These are phyloP conservation scores for Datisca glomerata DNA, from an alignment of 306 rosid species.

Conservation along the genomic window DNA sequence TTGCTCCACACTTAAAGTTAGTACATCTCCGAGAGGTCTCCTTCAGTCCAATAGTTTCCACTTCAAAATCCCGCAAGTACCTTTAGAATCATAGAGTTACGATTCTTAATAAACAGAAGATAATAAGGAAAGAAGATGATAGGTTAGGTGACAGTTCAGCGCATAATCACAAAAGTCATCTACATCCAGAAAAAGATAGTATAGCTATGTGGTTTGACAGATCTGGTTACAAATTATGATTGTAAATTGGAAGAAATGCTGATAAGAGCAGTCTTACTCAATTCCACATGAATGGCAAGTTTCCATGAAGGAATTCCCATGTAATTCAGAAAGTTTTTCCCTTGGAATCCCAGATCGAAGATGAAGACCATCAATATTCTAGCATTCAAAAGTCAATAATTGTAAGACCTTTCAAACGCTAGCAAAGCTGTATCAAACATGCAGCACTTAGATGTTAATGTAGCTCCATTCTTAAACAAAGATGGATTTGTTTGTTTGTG, in stretches of 20 bases:
- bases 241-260: neutral
- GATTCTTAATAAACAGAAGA: constrained; percentile 4
- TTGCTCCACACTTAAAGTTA: constrained; percentile 51
- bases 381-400: constrained; percentile 20
- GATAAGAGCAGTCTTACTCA: constrained; percentile 48
- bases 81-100: constrained; percentile 28
- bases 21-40: constrained; percentile 85
- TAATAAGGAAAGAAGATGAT: neutral
- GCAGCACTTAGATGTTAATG: too few relatives aligned
- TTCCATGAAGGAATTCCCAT: constrained; percentile 97
- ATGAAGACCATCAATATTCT: constrained; percentile 99
- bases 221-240: too few relatives aligned
- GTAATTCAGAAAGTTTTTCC: constrained; percentile 91
- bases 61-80: constrained; percentile 94
- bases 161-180: neutral
- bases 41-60: constrained; percentile 88
- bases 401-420: too few relatives aligned
- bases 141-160: too few relatives aligned
- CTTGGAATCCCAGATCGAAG: constrained; percentile 97
- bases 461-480: too few relatives aligned
- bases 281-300: constrained; percentile 80
- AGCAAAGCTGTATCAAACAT: too few relatives aligned
- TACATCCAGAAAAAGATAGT: neutral
- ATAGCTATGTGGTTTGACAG: neutral
- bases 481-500: too few relatives aligned